These are phyloP conservation scores for Phytophthora syringae DNA, from an alignment of 352 stramenopile species.

Conservation along the genomic window DNA sequence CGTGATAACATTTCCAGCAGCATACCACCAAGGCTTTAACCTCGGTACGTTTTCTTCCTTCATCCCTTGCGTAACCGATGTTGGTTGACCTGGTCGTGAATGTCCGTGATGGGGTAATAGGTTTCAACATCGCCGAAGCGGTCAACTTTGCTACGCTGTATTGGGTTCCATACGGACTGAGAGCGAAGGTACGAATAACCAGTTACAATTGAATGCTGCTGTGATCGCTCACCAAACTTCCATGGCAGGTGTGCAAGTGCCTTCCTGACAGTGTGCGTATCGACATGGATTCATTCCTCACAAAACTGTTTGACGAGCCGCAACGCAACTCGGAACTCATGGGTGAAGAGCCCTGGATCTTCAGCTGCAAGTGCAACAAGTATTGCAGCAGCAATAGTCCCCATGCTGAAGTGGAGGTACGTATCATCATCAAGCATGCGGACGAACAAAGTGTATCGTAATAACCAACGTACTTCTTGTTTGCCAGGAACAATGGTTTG, in stretches of 20 bases:
- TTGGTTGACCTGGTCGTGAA: background rate
- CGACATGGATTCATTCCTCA: slow-evolving; percentile 87
- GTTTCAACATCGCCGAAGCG: slow-evolving; percentile 92
- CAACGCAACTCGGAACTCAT: slow-evolving; percentile 38
- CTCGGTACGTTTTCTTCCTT: slow-evolving; percentile 52
- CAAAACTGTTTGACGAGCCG: slow-evolving; percentile 60
- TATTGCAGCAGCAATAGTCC: slow-evolving; percentile 69
- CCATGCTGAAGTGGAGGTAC: slow-evolving; percentile 61
- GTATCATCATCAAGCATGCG: background rate
- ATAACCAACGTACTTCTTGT: slow-evolving; percentile 3
- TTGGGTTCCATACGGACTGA: slow-evolving; percentile 83
- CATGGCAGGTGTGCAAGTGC: slow-evolving; percentile 81
- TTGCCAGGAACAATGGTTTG: slow-evolving; percentile 78
- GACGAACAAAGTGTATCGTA: background rate
- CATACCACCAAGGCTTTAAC: slow-evolving; percentile 92
- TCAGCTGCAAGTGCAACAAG: slow-evolving; percentile 73
- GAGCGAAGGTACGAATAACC: slow-evolving; percentile 62
- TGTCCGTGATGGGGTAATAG: slow-evolving; percentile 29
- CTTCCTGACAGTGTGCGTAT: slow-evolving; percentile 83
- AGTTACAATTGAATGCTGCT: background rate
- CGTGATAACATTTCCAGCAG: slow-evolving; percentile 92
- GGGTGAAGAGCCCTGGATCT: slow-evolving; percentile 74
- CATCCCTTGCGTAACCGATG: background rate
- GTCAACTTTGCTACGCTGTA: slow-evolving; percentile 91
- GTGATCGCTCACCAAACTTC: background rate